Conservation (phyloP, 176 grass and related monocot species). For the Leersia perrieri region DNA sequence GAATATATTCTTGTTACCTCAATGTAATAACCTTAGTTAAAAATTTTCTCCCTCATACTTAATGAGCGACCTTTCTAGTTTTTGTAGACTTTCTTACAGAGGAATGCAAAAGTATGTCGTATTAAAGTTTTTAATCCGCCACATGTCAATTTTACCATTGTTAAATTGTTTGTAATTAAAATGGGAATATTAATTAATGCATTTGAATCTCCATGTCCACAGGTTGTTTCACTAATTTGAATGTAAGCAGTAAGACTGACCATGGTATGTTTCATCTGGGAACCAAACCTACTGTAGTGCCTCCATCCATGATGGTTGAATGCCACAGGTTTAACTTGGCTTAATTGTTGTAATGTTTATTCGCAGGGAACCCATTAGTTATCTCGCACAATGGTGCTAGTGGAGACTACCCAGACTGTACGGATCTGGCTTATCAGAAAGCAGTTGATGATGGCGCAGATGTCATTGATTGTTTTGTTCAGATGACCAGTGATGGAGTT, state of each 20-base stretch:
- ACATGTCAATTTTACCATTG: neutral
- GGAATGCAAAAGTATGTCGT: neutral
- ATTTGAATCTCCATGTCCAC: conserved; percentile 39
- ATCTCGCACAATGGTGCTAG: conserved; percentile 87
- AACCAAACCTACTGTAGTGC: conserved; percentile 2
- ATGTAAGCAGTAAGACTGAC: conserved; percentile 38
- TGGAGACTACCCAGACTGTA: conserved; percentile 80
- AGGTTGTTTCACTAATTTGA: conserved; percentile 76
- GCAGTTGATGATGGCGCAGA: conserved; percentile 72
- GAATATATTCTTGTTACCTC: neutral
- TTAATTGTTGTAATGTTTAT: conserved; percentile 18
- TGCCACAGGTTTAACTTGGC: neutral
- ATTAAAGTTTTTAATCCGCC: neutral
- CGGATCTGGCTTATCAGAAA: conserved; percentile 62
- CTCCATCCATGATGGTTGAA: neutral
- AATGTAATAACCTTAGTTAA: neutral
- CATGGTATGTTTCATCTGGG: conserved; percentile 64
- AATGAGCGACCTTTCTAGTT: neutral
- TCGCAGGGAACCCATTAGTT: conserved; percentile 56
- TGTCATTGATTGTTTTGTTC: conserved; percentile 83
- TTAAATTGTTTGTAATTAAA: neutral
- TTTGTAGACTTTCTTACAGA: neutral
- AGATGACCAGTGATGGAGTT: conserved; percentile 60
- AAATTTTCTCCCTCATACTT: neutral
- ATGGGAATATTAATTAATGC: neutral